A percentile compares a stretch with the other conserved stretches of the same genome.
phyloP scores from a whole-genome alignment of 805 yeast genomes.

The Metschnikowia matae region DNA sequence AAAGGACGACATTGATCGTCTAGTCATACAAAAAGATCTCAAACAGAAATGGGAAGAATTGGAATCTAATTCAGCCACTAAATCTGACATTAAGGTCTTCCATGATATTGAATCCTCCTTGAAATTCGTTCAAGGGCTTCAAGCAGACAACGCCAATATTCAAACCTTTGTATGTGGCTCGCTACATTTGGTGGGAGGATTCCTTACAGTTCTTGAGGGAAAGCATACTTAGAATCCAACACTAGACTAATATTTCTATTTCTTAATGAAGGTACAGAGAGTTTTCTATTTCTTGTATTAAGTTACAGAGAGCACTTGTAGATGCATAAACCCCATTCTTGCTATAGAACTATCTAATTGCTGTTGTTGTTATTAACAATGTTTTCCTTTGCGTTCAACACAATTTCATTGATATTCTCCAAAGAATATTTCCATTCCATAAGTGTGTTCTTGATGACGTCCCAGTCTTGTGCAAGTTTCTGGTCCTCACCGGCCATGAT shows the following conservation, averaged over 20 bases:
- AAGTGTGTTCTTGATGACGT: slow-evolving; percentile 32
- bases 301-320: background rate
- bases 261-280: too few species aligned
- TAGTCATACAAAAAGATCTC: slow-evolving; percentile 74
- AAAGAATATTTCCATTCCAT: slow-evolving; percentile 38
- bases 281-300: slow-evolving; percentile 1
- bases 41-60: slow-evolving; percentile 64
- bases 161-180: slow-evolving; percentile 94
- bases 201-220: slow-evolving; percentile 74
- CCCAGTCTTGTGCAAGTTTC: slow-evolving; percentile 31
- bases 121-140: slow-evolving; percentile 46
- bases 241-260: too few species aligned
- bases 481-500: slow-evolving; percentile 36
- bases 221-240: slow-evolving; percentile 22
- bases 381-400: slow-evolving; percentile 40
- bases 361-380: slow-evolving; percentile 27
- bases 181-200: slow-evolving; percentile 90
- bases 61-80: slow-evolving; percentile 34
- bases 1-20: slow-evolving; percentile 69
- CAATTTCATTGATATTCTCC: slow-evolving; percentile 39
- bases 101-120: slow-evolving; percentile 75
- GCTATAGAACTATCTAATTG: slow-evolving; percentile 10
- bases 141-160: slow-evolving; percentile 28
- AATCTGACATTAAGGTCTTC: slow-evolving; percentile 44
- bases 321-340: slow-evolving; percentile 1